phyloP scores from a whole-genome alignment of 1,284 basidiomycete species.

The Ganoderma sinense region DNA sequence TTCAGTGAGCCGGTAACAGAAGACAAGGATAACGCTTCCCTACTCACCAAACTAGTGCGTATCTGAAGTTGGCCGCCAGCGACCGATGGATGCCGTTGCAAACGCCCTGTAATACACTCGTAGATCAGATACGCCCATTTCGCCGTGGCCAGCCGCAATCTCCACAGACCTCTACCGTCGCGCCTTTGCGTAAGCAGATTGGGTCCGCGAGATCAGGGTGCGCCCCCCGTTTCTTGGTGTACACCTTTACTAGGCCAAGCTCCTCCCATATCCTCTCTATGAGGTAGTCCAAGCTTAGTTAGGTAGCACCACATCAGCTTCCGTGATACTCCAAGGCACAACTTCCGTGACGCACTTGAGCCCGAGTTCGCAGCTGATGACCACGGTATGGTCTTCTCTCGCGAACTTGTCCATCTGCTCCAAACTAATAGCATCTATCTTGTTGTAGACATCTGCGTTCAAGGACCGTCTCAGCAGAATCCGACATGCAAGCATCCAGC shows the following conservation, averaged over 20 bases:
- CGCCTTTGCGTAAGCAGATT: slow-evolving; percentile 91
- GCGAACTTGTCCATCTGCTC: slow-evolving; percentile 92
- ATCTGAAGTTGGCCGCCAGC: slow-evolving; percentile 90
- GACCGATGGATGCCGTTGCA: slow-evolving; percentile 94
- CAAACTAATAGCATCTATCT: slow-evolving; percentile 90
- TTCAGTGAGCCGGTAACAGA: slow-evolving; percentile 26
- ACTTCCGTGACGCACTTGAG: slow-evolving; percentile 66
- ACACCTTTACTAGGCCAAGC: slow-evolving; percentile 88
- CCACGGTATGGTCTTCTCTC: slow-evolving; percentile 86
- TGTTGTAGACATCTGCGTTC: slow-evolving; percentile 91
- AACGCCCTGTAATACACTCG: slow-evolving; percentile 60
- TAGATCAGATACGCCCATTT: slow-evolving; percentile 22
- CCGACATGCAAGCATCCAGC: slow-evolving; percentile 10
- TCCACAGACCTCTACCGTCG: slow-evolving; percentile 85
- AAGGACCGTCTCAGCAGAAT: slow-evolving; percentile 14
- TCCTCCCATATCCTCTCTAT: slow-evolving; percentile 93
- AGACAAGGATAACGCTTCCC: slow-evolving; percentile 20
- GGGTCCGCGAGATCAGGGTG: slow-evolving; percentile 93
- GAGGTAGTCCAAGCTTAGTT: slow-evolving; percentile 81
- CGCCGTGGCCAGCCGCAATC: background rate
- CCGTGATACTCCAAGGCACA: slow-evolving; percentile 6
- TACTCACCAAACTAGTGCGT: slow-evolving; percentile 88
- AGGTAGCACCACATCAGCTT: slow-evolving; percentile 10
- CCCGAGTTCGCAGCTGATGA: slow-evolving; percentile 94
- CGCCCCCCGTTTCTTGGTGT: slow-evolving; percentile 96